phyloP scores from a whole-genome alignment of 2,329 filamentous ascomycete species.

The Penicillium oxalicum region DNA sequence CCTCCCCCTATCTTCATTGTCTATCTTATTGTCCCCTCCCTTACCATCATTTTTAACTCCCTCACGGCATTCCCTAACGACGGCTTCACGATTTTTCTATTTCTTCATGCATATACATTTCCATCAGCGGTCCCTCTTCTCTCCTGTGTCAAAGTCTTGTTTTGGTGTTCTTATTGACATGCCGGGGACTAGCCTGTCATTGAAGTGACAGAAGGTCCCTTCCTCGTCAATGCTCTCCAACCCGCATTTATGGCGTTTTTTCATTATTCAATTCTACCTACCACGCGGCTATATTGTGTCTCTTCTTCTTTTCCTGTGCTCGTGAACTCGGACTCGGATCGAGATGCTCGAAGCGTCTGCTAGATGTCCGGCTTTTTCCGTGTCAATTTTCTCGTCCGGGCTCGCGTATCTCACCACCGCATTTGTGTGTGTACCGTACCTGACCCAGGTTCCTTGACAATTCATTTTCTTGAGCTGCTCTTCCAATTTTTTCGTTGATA shows the following conservation, averaged over 20 bases:
- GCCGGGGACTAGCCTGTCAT: background rate
- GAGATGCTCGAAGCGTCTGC: background rate
- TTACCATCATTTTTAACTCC: conserved; percentile 12
- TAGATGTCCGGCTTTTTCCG: background rate
- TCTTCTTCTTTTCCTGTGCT: conserved; percentile 11
- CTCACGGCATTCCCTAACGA: conserved; percentile 16
- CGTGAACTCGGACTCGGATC: too few species aligned
- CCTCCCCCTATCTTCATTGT: conserved; percentile 17
- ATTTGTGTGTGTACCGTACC: too few species aligned
- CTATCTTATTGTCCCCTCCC: conserved; percentile 7
- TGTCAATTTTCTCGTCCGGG: background rate
- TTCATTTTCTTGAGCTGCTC: too few species aligned
- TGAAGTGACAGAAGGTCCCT: background rate
- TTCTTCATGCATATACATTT: conserved; percentile 6
- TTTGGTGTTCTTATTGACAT: background rate
- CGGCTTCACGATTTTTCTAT: conserved; percentile 21
- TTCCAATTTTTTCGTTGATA: too few species aligned
- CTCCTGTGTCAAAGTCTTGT: conserved; percentile 13
- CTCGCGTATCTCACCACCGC: too few species aligned
- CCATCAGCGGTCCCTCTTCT: conserved; percentile 6
- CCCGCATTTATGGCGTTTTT: conserved; percentile 21
- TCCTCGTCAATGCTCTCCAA: background rate
- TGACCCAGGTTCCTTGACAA: too few species aligned
- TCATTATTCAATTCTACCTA: background rate
- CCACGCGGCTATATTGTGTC: background rate